Evolutionary conservation across 2,329 filamentous ascomycete species (phyloP).

Genomic region (Cladobotryum mycophilum): DNA sequence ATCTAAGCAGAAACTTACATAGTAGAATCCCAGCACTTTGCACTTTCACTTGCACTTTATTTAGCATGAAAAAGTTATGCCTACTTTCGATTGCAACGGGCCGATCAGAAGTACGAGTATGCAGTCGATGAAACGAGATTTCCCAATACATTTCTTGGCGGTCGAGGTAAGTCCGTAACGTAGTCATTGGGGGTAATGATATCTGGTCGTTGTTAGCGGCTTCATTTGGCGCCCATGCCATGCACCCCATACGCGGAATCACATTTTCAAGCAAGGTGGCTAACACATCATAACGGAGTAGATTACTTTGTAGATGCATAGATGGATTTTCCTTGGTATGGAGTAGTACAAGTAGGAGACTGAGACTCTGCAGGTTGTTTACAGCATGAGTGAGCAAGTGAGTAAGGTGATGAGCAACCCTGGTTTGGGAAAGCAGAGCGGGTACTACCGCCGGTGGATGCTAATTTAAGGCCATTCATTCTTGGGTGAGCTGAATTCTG

Average conservation of each 20-base stretch:
- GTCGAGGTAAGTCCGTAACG: background rate
- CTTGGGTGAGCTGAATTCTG: no score
- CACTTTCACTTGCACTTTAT: no score
- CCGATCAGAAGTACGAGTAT: no score
- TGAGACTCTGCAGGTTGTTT: no score
- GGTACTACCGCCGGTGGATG: no score
- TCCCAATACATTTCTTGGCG: background rate
- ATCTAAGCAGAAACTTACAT: constrained; percentile 5
- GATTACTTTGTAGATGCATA: background rate
- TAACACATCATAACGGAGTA: background rate
- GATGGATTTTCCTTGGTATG: background rate
- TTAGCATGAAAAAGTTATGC: no score
- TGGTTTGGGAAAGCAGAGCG: no score
- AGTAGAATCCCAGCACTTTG: no score
- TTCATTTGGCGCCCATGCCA: constrained; percentile 16
- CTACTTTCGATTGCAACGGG: no score
- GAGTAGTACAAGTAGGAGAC: background rate
- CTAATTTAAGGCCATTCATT: no score
- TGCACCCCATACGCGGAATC: constrained; percentile 9
- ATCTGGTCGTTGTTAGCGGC: background rate
- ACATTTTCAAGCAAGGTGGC: background rate
- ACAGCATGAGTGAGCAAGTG: no score
- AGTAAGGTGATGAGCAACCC: background rate
- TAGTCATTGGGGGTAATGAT: background rate
- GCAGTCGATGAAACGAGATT: background rate